These are phyloP conservation scores for Pseudonitzschia multiseries DNA, from an alignment of 108 stramenopile species.

Conservation along the genomic window DNA sequence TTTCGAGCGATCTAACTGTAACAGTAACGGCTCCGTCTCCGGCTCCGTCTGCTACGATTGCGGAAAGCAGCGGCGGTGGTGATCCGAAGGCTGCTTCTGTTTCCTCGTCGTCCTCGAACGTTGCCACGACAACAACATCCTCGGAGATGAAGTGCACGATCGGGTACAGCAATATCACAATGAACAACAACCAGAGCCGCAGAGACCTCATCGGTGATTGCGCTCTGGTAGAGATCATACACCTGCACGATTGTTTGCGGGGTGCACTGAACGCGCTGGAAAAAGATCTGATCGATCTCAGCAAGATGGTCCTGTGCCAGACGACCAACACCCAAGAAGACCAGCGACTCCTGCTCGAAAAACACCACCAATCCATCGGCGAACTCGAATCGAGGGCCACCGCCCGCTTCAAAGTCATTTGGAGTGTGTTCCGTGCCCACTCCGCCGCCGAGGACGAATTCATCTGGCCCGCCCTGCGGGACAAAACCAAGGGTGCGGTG, in stretches of 20 bases:
- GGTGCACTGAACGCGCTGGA: constrained; percentile 71
- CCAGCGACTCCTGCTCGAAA: background rate
- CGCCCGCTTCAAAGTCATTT: constrained; percentile 90
- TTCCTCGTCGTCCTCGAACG: background rate
- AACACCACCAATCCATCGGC: constrained; percentile 19
- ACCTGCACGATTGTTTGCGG: constrained; percentile 86
- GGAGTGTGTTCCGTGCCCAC: constrained; percentile 93
- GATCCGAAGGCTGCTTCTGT: background rate
- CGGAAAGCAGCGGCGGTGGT: background rate
- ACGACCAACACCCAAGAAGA: background rate
- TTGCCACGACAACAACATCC: background rate
- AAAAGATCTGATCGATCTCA: constrained; percentile 62
- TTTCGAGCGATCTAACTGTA: background rate
- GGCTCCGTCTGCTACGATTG: background rate
- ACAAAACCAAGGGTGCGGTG: constrained; percentile 59
- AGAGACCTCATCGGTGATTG: constrained; percentile 76
- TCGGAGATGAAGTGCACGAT: too few species aligned
- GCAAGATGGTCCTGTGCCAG: constrained; percentile 22
- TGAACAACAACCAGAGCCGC: constrained; percentile 23
- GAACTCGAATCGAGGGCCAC: constrained; percentile 69
- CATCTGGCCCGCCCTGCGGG: constrained; percentile 92
- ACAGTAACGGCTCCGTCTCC: too few species aligned
- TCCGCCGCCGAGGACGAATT: constrained; percentile 95
- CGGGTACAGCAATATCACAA: background rate
- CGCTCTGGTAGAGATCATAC: constrained; percentile 86